phyloP scores from a whole-genome alignment of 208 protist genomes.

The Endotrypanum monterogeii region DNA sequence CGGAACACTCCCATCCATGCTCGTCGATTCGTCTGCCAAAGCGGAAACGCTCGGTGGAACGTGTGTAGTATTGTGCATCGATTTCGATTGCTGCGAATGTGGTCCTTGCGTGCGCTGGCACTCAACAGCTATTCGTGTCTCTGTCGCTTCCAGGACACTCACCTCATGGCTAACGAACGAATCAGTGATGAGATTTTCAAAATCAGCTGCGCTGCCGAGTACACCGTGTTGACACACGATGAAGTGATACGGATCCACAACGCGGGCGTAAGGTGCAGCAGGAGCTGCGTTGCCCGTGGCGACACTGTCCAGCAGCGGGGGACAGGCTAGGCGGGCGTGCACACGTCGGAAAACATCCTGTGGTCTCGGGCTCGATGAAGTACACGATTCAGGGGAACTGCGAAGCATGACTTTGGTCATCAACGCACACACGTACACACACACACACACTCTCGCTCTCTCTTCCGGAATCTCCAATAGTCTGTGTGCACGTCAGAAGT shows the following conservation, averaged over 20 bases:
- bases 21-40: background rate
- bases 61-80: background rate
- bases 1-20: background rate
- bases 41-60: background rate
- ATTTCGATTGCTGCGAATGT: background rate
- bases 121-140: slow-evolving; percentile 1
- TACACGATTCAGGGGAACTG: slow-evolving; percentile 2
- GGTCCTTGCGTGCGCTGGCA: background rate
- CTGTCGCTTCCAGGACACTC: slow-evolving; percentile 24
- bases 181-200: slow-evolving; percentile 43
- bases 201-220: slow-evolving; percentile 45
- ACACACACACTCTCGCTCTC: no score
- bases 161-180: slow-evolving; percentile 38
- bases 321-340: slow-evolving; percentile 8
- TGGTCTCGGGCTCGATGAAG: background rate
- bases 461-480: no score
- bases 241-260: slow-evolving; percentile 59
- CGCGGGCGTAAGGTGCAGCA: background rate
- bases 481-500: no score
- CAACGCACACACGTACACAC: background rate
- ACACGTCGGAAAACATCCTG: slow-evolving; percentile 18
- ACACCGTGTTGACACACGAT: slow-evolving; percentile 75
- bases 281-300: no score
- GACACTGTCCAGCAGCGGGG: background rate
- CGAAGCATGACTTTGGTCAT: slow-evolving; percentile 5